phyloP scores from a whole-genome alignment of 2,329 filamentous ascomycete genomes.

The Curvularia verruculosa region DNA sequence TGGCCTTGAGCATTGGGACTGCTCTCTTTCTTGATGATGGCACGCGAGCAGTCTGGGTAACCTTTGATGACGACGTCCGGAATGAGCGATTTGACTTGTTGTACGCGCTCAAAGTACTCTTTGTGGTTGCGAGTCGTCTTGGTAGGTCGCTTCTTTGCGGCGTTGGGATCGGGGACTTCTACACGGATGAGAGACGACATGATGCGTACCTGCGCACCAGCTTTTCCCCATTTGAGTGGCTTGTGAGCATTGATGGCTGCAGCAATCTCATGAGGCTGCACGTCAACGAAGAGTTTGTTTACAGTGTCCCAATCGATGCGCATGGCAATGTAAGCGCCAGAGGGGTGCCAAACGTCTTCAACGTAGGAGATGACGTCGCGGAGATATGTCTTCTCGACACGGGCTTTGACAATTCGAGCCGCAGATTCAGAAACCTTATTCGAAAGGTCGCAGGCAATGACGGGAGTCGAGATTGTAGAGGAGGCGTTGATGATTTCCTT shows the following conservation, averaged over 20 bases:
- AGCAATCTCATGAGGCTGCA: slow-evolving; percentile 74
- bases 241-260: slow-evolving; percentile 78
- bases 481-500: slow-evolving; percentile 99
- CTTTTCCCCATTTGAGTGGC: slow-evolving; percentile 75
- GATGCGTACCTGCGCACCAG: slow-evolving; percentile 62
- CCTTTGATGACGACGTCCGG: slow-evolving; percentile 87
- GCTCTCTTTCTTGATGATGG: slow-evolving; percentile 85
- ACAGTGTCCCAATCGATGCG: slow-evolving; percentile 82
- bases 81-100: slow-evolving; percentile 81
- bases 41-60: slow-evolving; percentile 82
- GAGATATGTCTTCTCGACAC: slow-evolving; percentile 93
- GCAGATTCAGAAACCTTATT: slow-evolving; percentile 76
- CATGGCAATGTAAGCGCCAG: slow-evolving; percentile 77
- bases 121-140: slow-evolving; percentile 54
- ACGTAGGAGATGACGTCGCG: slow-evolving; percentile 80
- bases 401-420: slow-evolving; percentile 88
- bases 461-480: slow-evolving; percentile 88
- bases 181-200: slow-evolving; percentile 68
- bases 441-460: slow-evolving; percentile 85
- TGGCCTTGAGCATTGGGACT: slow-evolving; percentile 69
- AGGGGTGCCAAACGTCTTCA: slow-evolving; percentile 85
- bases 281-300: slow-evolving; percentile 79
- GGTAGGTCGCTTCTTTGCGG: slow-evolving; percentile 35
- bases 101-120: slow-evolving; percentile 77
- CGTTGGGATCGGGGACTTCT: slow-evolving; percentile 62